Base-by-base conservation (phyloP, 2,329 filamentous ascomycete species). In the Metarhizium anisopliae region DNA sequence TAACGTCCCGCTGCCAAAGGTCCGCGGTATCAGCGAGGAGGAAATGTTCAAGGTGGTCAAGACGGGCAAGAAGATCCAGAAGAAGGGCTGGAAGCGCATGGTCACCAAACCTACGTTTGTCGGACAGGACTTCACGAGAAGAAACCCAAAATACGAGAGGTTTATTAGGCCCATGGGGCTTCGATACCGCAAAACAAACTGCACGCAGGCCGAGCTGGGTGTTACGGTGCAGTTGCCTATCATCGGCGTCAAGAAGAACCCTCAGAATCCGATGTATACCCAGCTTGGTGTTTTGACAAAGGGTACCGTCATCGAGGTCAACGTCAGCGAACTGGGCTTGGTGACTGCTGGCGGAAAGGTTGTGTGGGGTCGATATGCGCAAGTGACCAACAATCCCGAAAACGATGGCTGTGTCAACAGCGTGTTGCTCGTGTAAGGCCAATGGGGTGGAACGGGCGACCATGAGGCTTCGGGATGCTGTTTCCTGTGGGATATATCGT, bases 31-130 rank as follows among this genome's bases (percentile, higher is more conserved):
- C 64, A 85, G 83, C 62, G 93, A 97, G 77, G 90, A 95, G 79
- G 93, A 96, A 77, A 93, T 96, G 87, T 97, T 97, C 79, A 93
- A 90, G 74, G 92, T 96, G 14, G 85, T 97, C 67, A 91, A 91
- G 77, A 97, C 93, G 36, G 93, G 94, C 65, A 95, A 95, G 83
- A 96, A 96, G 80, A 90, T 86, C 2, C 80, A 85, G 56, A 91
- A 95, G 82, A 95, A 94, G 80, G 79, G 79, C 56, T 82, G 86
- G 86, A 89, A 89, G 76, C 74, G 85, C 40, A 85, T 85, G 78
- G 78, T 84, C 59, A 83, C 78, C 35, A 82, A 82, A 63, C 69
- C 66, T 58, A 75, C 69, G 55, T 97, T 97, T 70, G 93, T 97
- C 25, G 93, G 92, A 0, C 84, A 83, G 38, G 91, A 95, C 64